Percentiles rank a stretch among this genome's conserved stretches.
Conservation (phyloP, 2,329 filamentous ascomycete species). For the Penicillium olsonii region DNA sequence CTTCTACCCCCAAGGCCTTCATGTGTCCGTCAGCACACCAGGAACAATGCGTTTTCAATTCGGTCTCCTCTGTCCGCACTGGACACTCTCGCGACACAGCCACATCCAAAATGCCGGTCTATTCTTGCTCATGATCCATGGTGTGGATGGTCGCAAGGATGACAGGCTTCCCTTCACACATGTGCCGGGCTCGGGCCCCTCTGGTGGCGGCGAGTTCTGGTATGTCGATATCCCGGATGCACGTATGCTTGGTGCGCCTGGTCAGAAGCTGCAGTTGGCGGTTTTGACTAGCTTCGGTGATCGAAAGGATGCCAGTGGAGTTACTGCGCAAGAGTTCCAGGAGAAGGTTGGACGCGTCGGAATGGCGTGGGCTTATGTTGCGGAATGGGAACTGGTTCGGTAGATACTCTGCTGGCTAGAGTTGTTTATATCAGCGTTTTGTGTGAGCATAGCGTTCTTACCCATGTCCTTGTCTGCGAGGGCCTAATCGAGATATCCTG, state of each 20-base stretch:
- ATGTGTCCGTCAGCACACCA: constrained; percentile 62
- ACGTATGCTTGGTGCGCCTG: constrained; percentile 65
- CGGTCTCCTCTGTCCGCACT: constrained; percentile 77
- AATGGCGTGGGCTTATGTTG: constrained; percentile 54
- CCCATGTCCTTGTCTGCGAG: too few relatives aligned
- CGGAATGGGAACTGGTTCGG: constrained; percentile 56
- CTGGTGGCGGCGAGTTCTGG: constrained; percentile 75
- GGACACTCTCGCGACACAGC: constrained; percentile 66
- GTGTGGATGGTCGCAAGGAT: constrained; percentile 65
- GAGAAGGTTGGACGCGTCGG: constrained; percentile 49
- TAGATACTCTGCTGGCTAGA: constrained; percentile 6
- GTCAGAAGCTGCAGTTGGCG: constrained; percentile 67
- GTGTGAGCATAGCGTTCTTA: not conserved
- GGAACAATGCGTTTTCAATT: constrained; percentile 75
- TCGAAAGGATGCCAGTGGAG: constrained; percentile 53
- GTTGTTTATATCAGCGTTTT: not conserved
- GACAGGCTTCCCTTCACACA: constrained; percentile 69
- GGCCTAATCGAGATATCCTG: too few relatives aligned
- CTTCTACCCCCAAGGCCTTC: constrained; percentile 61
- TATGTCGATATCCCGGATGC: constrained; percentile 72
- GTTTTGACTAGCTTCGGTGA: constrained; percentile 59
- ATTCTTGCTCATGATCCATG: constrained; percentile 68
- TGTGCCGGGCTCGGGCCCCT: constrained; percentile 36
- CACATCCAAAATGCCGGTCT: constrained; percentile 61
- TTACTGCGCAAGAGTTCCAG: constrained; percentile 52